phyloP scores from a whole-genome alignment of 164 flowering plant genomes.

The Sedum album region DNA sequence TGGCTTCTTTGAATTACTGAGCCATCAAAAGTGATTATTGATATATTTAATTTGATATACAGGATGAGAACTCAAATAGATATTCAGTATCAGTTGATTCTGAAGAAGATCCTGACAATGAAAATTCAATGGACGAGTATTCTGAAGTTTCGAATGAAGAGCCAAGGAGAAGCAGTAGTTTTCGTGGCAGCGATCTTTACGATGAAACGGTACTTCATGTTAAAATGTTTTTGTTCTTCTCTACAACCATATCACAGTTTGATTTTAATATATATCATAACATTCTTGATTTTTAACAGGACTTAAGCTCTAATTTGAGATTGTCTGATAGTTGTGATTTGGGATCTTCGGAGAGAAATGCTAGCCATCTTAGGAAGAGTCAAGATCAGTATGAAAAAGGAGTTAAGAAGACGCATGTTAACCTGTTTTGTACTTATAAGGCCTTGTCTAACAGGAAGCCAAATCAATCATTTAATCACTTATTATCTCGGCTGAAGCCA shows the following conservation, averaged over 20 bases:
- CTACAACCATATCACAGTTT: no score
- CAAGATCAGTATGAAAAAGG: not conserved
- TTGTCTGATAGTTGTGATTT: not conserved
- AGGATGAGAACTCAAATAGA: slow-evolving; percentile 74
- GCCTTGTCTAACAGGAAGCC: not conserved
- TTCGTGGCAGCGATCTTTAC: slow-evolving; percentile 79
- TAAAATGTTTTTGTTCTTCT: no score
- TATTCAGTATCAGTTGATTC: slow-evolving; percentile 84
- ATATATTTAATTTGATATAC: slow-evolving; percentile 16
- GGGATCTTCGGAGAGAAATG: not conserved
- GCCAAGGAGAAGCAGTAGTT: slow-evolving; percentile 70
- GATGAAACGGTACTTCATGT: slow-evolving; percentile 55
- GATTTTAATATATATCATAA: not conserved
- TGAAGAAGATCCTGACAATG: slow-evolving; percentile 62
- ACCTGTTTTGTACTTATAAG: not conserved
- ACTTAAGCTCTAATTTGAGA: not conserved
- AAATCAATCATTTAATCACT: slow-evolving; percentile 62
- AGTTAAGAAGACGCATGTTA: not conserved
- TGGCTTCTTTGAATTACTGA: not conserved
- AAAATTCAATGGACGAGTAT: slow-evolving; percentile 69
- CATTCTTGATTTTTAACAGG: not conserved
- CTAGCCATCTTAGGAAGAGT: not conserved
- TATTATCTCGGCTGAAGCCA: slow-evolving; percentile 44
- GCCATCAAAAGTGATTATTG: not conserved
- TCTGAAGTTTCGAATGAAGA: slow-evolving; percentile 72